Base-by-base conservation (phyloP, 805 yeast genomes). In the Saccharomycopsis lassenensis region DNA sequence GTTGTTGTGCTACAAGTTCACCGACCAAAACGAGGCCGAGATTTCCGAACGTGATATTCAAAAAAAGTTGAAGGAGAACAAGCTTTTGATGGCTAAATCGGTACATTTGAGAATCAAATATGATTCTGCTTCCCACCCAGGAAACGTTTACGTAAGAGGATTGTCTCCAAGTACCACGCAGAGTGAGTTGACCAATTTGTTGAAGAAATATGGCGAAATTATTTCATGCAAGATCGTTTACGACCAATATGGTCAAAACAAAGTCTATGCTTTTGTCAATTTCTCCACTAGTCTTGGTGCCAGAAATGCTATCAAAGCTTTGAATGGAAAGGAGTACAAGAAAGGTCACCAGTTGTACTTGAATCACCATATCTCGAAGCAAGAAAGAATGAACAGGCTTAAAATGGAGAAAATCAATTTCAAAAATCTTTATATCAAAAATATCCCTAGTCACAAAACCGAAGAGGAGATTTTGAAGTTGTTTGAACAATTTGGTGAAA, bases 181-280 rank as follows among this genome's bases (percentile, higher is more conserved):
- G 12, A 59, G 59, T 15, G 62, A 62, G 21, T 44, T 68, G 24
- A 49, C 48, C 20, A 53, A 58, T 7, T 46, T 63, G 2, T 65
- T 67, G 47, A 46, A 48, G 30, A 51, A 52, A 8, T 67, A 49
- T 46, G 74, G 74, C 14, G 58, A 60, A 1, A 52, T 67, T 6
- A 41, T 59, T 7, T 58, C 69, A 3, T 59, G 72, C 41, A 71
- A 71, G 43, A 56, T 71, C 11, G 65, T 71, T 5, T 52, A 56
- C 36, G 68, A 69, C 43, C 68, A 65, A 20, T 57, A 47, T 40
- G 71, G 72, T 8, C 50, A 49, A 17, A 59, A 66, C 20, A 61
- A 58, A 45, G 72, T 76, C 17, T 74, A 66, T 52, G 91, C 89
- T 6, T 81, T 81, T 55, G 69, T 82, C 12, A 77, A 80, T 43